Conservation (phyloP, 495 filamentous ascomycete genomes). For the Penicillium waksmanii region DNA sequence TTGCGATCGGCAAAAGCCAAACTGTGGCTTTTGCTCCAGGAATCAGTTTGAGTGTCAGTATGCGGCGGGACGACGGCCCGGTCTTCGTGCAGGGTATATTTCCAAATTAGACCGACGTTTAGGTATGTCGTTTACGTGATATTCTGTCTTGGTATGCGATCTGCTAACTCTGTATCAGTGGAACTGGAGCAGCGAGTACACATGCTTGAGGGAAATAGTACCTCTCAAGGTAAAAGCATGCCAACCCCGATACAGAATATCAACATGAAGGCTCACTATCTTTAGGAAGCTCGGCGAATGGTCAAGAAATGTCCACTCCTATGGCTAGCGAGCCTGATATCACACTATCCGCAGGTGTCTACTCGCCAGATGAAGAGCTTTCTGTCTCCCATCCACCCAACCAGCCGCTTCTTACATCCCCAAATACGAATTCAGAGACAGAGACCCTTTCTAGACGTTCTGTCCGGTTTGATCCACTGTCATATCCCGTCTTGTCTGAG, state of each 20-base stretch:
- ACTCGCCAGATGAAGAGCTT: neutral
- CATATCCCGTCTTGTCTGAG: slow-evolving; percentile 17
- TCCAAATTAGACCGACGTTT: slow-evolving; percentile 31
- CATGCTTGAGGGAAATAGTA: neutral
- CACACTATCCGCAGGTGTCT: neutral
- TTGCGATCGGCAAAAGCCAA: slow-evolving; percentile 23
- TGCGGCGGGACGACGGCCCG: slow-evolving; percentile 23
- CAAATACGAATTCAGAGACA: neutral
- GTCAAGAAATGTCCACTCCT: neutral
- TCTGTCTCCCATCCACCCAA: neutral
- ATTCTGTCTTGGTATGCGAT: neutral
- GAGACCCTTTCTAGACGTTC: neutral
- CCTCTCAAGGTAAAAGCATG: neutral
- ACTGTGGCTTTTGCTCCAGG: slow-evolving; percentile 28
- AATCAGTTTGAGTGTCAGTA: slow-evolving; percentile 23
- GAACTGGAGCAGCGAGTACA: neutral
- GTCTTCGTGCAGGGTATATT: slow-evolving; percentile 35
- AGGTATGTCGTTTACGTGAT: slow-evolving; percentile 11
- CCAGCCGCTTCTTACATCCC: neutral
- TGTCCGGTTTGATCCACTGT: slow-evolving; percentile 12
- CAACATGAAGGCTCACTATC: neutral
- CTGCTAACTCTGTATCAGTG: neutral
- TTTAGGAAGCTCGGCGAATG: neutral
- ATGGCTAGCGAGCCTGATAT: neutral
- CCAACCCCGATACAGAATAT: neutral